Base-by-base conservation (phyloP, 352 stramenopile genomes). In the Phytophthora agathidicida region DNA sequence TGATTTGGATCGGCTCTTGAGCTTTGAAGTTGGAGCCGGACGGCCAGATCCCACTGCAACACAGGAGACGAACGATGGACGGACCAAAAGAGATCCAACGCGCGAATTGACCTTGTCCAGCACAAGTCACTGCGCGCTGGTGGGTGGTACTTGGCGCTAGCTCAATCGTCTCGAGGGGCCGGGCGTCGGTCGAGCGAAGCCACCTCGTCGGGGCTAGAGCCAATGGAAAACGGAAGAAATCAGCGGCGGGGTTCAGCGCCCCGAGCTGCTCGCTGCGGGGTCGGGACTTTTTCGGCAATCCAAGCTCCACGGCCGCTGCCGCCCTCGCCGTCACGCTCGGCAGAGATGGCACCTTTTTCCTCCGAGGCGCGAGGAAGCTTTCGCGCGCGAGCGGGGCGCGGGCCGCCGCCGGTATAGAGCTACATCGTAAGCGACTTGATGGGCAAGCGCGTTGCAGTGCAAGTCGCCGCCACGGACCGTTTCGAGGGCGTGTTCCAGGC, bases 161-260 rank as follows among this genome's bases (percentile, higher is more conserved):
- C 14, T 42, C 13, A n/a, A n/a, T 47, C 42, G 33, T 43, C n/a
- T n/a, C n/a, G n/a, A n/a, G n/a, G n/a, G n/a, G n/a, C n/a, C n/a
- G n/a, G n/a, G 30, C 11, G 10, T 6, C 23, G 28, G n/a, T 32
- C 22, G 28, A 20, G 19, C 35, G 33, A 17, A 48, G 43, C 37
- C 47, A 55, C 32, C 32, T 57, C 27, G 31, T 19, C n/a, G 20
- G 11, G 16, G 24, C 17, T 16, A 4, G 33, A 53, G 46, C 57
- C 49, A 65, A 68, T 50, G 26, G 57, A 65, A 65, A 14, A 55
- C 46, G 27, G 54, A 68, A 68, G 38, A 68, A 64, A 64, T 57
- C 50, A 68, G 39, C 49, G 30, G 23, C 27, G 50, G 14, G 37
- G 44, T 60, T 52, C 56, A 66, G 41, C 37, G 24, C 10, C 26